These are phyloP conservation scores for Tylopilus balloui DNA, from an alignment of 768 basidiomycete species.

Conservation along the genomic window DNA sequence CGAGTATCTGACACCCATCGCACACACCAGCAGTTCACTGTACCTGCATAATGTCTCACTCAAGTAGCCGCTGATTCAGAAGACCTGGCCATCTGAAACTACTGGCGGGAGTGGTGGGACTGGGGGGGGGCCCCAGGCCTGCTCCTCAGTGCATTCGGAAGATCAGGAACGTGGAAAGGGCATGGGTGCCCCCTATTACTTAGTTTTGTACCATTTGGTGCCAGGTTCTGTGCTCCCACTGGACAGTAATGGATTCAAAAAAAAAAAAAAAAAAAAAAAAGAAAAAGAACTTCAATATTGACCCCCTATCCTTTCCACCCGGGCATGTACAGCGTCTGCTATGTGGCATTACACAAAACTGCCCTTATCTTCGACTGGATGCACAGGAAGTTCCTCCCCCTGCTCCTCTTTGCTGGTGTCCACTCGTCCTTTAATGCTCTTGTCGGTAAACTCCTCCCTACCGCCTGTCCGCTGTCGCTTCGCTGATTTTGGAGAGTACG, in stretches of 20 bases:
- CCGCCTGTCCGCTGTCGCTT: too few relatives aligned
- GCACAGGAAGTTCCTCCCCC: too few relatives aligned
- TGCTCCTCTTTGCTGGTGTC: too few relatives aligned
- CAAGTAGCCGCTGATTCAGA: not conserved
- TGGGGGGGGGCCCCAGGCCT: not conserved
- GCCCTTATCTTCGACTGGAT: too few relatives aligned
- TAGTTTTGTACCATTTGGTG: not conserved
- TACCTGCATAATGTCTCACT: not conserved
- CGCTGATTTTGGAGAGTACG: too few relatives aligned
- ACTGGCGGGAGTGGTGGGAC: not conserved
- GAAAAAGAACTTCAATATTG: too few relatives aligned
- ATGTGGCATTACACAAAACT: too few relatives aligned
- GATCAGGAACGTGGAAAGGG: not conserved
- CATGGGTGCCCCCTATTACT: not conserved
- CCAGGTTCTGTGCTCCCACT: not conserved
- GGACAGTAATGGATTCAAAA: not conserved
- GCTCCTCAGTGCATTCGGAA: not conserved
- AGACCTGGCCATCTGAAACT: not conserved
- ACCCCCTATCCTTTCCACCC: too few relatives aligned
- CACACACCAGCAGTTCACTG: not conserved
- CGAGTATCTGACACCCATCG: not conserved
- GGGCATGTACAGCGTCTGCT: too few relatives aligned
- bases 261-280: not conserved
- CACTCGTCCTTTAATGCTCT: too few relatives aligned
- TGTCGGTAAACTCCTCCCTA: too few relatives aligned